Base-by-base conservation (phyloP, 192 early-diverging fungal genomes). In the Coemansia sp. region DNA sequence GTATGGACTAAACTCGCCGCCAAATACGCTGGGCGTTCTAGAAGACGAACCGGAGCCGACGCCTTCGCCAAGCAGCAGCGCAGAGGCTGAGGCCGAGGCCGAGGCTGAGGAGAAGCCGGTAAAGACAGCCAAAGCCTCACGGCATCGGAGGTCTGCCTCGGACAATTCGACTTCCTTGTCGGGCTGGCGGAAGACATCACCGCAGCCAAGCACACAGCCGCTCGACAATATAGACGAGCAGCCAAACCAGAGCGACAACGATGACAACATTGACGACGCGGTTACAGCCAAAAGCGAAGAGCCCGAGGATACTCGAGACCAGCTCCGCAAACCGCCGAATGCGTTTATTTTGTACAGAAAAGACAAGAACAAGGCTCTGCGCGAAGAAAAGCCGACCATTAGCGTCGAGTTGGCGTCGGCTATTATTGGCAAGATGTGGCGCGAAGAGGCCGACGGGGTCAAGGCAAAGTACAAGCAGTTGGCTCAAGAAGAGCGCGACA, bases 291-390 rank as follows among this genome's bases (percentile, higher is more conserved):
- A 24, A 1, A 34, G 26, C 21, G 49, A 38, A 17, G 48, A 58
- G 58, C 25, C 21, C n/a, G 68, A 34, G 2, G 57, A 42, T 28
- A 18, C 40, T 1, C 31, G 11, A 63, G 5, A 54, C 28, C 14
- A 64, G 42, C 64, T 79, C 21, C 67, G 68, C 60, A 79, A 79
- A 55, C 76, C 76, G 23, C 58, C 61, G 12, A 79, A 79, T 15
- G 71, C 71, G 15, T 79, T 79, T 55, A 79, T 79, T 14, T 42
- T 74, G 20, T 79, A 79, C 51, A 60, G 76, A 26, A 49, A 50
- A 10, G 53, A 57, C n/a, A 66, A 57, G 63, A 73, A 74, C 55
- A 18, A 31, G 46, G 15, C 38, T 34, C 57, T 79, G 31, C 71
- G 72, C 14, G 18, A 23, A 7, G 23, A 67, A 12, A 15, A 58